A percentile compares a stretch with the other conserved stretches of the same genome.
phyloP scores from a whole-genome alignment of 2,329 filamentous ascomycete species.

The Calonectria hawksworthii region DNA sequence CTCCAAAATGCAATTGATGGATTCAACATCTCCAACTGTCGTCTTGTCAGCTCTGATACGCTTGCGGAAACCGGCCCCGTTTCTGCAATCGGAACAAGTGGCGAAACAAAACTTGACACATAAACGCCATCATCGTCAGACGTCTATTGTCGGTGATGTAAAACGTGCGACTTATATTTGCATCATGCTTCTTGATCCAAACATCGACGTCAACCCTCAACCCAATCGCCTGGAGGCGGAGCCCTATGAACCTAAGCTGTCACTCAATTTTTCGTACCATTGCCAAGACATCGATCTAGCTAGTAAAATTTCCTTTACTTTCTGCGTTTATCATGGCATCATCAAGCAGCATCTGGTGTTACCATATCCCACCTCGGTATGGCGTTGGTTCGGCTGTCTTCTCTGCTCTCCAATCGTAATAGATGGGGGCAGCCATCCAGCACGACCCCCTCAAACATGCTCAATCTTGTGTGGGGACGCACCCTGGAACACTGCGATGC shows the following conservation, averaged over 20 bases:
- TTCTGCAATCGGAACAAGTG: conserved; percentile 17
- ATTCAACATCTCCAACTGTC: neutral
- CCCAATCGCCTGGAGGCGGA: conserved; percentile 1
- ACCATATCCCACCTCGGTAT: conserved; percentile 30
- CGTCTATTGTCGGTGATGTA: neutral
- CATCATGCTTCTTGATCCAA: neutral
- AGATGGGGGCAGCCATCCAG: conserved; percentile 2
- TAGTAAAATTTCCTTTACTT: conserved; percentile 8
- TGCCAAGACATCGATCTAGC: neutral
- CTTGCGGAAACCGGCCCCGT: neutral
- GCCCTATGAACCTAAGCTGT: neutral
- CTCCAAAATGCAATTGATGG: neutral
- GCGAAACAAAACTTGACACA: conserved; percentile 8
- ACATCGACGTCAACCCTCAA: conserved; percentile 3
- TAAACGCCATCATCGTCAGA: conserved; percentile 14
- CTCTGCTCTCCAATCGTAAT: conserved; percentile 9
- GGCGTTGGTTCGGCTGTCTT: conserved; percentile 29
- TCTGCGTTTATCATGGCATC: conserved; percentile 18
- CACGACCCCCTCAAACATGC: conserved; percentile 6
- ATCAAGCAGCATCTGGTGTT: conserved; percentile 19
- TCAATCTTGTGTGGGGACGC: conserved; percentile 24
- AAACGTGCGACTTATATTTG: neutral
- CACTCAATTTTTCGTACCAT: neutral
- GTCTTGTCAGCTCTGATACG: neutral
- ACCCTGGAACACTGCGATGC: conserved; percentile 16